Base-by-base conservation (phyloP, 352 stramenopile species). In the Thalassiosira livingstoniorum region DNA sequence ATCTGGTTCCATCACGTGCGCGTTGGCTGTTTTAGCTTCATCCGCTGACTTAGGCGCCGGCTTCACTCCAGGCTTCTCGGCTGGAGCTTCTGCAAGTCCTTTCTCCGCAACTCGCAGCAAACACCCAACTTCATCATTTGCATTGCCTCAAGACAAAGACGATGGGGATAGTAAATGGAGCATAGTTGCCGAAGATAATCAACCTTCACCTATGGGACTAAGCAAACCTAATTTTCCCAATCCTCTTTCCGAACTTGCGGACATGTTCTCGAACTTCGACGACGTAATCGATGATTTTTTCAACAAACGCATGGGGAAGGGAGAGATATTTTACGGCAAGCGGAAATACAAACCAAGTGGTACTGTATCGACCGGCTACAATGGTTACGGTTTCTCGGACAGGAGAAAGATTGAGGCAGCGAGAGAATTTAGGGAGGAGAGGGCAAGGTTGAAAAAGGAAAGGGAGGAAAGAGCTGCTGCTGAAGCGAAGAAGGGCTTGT, bases 261-360 rank as follows among this genome's bases (percentile, higher is more conserved):
- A 88, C 53, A 89, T 93, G 65, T 82, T 92, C 2, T 58, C 54
- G 2, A 91, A 87, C 55, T 80, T 92, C n/a, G 89, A 93, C 57
- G 86, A 90, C 70, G 77, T 92, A 2, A 74, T 92, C 1, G 89
- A 94, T 76, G 89, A 94, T 57, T 94, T 94, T 76, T 86, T 92
- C 55, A 86, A 87, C 60, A 94, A 94, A 61, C 85, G 87, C 10
- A 92, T 94, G 89, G 89, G 85, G 4, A 85, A 85, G 42, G 85
- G 85, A 39, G 85, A 93, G 75, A 64, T 85, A 27, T 93, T 85
- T 45, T 91, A 89, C 35, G 87, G 89, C 0, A 91, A 94, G 58
- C 69, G 89, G 37, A 94, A 92, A 65, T 92, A 88, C 62, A 92
- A 92, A 54, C 89, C 89, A 2, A 87, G 69, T 34, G 89, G 89